These are phyloP conservation scores for Ogataea ramenticola DNA, from an alignment of 805 yeast genomes.

Conservation along the genomic window DNA sequence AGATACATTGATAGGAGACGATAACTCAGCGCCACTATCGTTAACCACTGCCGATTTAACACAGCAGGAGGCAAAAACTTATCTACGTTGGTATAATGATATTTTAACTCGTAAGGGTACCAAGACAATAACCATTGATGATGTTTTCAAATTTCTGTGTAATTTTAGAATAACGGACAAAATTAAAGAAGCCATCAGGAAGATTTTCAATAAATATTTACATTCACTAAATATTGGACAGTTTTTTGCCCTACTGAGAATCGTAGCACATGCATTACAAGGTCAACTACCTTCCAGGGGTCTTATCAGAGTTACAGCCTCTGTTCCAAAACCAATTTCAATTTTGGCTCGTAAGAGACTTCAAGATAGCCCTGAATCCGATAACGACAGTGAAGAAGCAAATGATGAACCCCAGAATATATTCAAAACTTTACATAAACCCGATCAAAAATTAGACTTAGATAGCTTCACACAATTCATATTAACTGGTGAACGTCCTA, in stretches of 20 bases:
- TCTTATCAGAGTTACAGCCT: conserved; percentile 47
- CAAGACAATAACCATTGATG: conserved; percentile 59
- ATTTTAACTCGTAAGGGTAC: conserved; percentile 65
- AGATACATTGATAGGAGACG: conserved; percentile 25
- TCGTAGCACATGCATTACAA: conserved; percentile 58
- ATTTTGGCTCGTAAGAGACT: conserved; percentile 58
- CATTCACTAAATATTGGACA: conserved; percentile 76
- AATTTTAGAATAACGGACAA: conserved; percentile 61
- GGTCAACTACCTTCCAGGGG: conserved; percentile 48
- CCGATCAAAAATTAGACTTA: conserved; percentile 50
- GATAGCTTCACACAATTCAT: conserved; percentile 82
- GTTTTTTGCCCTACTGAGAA: conserved; percentile 79
- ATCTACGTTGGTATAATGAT: conserved; percentile 90
- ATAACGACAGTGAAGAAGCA: conserved; percentile 28
- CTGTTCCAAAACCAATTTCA: conserved; percentile 74
- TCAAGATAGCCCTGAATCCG: conserved; percentile 34
- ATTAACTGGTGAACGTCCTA: conserved; percentile 72
- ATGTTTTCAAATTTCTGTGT: conserved; percentile 69
- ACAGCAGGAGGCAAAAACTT: conserved; percentile 72
- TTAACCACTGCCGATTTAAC: conserved; percentile 64
- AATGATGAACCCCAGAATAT: conserved; percentile 13
- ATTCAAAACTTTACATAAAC: conserved; percentile 8
- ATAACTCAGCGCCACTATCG: conserved; percentile 49
- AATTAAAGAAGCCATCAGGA: conserved; percentile 42
- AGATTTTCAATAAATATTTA: conserved; percentile 38